Evolutionary conservation across 805 yeast species (phyloP).

Genomic region (Alloascoidea africana): DNA sequence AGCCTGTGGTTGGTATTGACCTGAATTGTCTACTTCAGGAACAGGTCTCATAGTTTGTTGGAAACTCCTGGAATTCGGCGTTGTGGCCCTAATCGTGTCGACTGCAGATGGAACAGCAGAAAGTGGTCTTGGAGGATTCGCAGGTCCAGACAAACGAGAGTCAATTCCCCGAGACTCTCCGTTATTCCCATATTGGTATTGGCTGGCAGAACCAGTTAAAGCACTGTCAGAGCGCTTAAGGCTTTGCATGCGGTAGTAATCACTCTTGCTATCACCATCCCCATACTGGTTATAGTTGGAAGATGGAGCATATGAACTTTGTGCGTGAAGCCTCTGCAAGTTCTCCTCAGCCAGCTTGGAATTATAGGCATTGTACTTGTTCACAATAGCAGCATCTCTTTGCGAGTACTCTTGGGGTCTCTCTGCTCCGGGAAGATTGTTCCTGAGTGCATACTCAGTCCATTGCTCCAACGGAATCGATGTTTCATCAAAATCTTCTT

Average conservation of each 20-base stretch:
- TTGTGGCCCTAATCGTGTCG: neutral
- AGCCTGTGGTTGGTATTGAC: neutral
- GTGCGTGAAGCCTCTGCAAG: neutral
- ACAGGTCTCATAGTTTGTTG: neutral
- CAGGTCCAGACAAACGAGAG: neutral
- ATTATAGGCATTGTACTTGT: conserved; percentile 1
- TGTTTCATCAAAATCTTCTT: conserved; percentile 20
- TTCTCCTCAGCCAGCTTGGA: neutral
- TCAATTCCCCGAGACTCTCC: neutral
- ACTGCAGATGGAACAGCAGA: neutral
- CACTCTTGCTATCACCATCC: neutral
- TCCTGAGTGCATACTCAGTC: conserved; percentile 20
- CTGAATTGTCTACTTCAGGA: too few relatives aligned
- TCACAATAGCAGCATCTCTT: neutral
- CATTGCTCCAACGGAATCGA: conserved; percentile 22
- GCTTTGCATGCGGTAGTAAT: neutral
- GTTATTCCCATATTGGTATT: neutral
- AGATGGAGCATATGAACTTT: too few relatives aligned
- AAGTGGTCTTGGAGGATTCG: neutral
- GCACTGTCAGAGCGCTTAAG: neutral
- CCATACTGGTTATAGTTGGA: neutral
- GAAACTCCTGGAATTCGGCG: neutral
- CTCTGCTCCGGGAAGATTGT: conserved; percentile 19
- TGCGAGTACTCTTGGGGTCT: neutral
- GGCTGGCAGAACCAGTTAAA: neutral